These are phyloP conservation scores for Chalaropsis thielavioides DNA, from an alignment of 2,329 filamentous ascomycete genomes.

Conservation along the genomic window DNA sequence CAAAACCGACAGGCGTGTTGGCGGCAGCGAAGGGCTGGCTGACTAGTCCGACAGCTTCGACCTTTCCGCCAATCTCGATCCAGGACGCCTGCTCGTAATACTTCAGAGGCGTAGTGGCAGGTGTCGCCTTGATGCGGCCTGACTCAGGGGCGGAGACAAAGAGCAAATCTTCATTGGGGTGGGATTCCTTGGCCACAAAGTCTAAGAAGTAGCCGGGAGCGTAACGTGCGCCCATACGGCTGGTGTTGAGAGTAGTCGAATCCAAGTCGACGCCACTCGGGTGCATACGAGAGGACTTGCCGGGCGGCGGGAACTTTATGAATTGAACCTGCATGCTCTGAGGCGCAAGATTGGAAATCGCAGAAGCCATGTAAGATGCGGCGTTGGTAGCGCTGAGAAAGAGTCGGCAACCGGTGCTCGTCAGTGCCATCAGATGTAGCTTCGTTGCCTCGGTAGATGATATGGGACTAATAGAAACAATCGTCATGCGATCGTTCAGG, in stretches of 20 bases:
- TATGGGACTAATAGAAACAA: conserved; percentile 78
- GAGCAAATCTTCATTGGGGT: conserved; percentile 48
- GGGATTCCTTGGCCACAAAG: conserved; percentile 52
- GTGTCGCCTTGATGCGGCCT: conserved; percentile 57
- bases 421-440: conserved; percentile 79
- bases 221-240: conserved; percentile 45
- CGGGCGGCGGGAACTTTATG: conserved; percentile 74
- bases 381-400: conserved; percentile 84
- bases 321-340: conserved; percentile 97
- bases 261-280: conserved; percentile 34
- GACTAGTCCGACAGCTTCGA: conserved; percentile 66
- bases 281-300: conserved; percentile 23
- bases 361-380: conserved; percentile 48
- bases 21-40: conserved; percentile 58
- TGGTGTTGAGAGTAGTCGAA: conserved; percentile 35
- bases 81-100: conserved; percentile 72
- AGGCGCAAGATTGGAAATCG: conserved; percentile 50
- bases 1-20: conserved; percentile 59
- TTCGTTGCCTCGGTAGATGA: conserved; percentile 64
- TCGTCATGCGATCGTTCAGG: conserved; percentile 52
- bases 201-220: conserved; percentile 85
- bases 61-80: conserved; percentile 57
- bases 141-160: conserved; percentile 83
- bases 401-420: conserved; percentile 76
- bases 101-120: conserved; percentile 37